Conservation (phyloP, 2,329 filamentous ascomycete species). For the Aspergillus sp. region DNA sequence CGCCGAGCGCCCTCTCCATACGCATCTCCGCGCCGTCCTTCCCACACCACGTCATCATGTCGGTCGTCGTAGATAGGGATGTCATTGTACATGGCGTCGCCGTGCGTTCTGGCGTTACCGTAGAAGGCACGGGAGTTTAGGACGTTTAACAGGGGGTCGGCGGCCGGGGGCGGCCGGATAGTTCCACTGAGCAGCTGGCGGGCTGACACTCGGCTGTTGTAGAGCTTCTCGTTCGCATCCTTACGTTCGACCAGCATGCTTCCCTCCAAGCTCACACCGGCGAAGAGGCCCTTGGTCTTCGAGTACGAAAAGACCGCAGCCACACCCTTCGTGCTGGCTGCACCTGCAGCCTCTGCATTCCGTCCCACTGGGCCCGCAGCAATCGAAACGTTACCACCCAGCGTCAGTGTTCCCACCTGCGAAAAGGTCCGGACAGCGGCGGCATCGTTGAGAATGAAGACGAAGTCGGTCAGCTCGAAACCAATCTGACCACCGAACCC, state of each 20-base stretch:
- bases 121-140: slow-evolving; percentile 83
- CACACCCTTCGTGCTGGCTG: slow-evolving; percentile 83
- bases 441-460: slow-evolving; percentile 95
- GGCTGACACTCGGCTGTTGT: slow-evolving; percentile 79
- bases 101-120: slow-evolving; percentile 55
- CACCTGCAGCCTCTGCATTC: slow-evolving; percentile 93
- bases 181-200: slow-evolving; percentile 76
- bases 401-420: slow-evolving; percentile 83
- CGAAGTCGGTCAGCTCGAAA: slow-evolving; percentile 65
- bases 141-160: slow-evolving; percentile 79
- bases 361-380: slow-evolving; percentile 90
- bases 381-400: slow-evolving; percentile 94
- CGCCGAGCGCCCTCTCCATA: slow-evolving; percentile 65
- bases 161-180: slow-evolving; percentile 74
- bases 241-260: slow-evolving; percentile 90
- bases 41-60: slow-evolving; percentile 82
- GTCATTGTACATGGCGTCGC: slow-evolving; percentile 86
- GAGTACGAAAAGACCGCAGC: slow-evolving; percentile 95
- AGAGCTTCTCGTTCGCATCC: slow-evolving; percentile 96
- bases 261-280: slow-evolving; percentile 90
- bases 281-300: slow-evolving; percentile 96
- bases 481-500: slow-evolving; percentile 53
- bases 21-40: slow-evolving; percentile 68
- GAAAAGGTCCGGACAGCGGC: slow-evolving; percentile 90
- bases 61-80: slow-evolving; percentile 81